phyloP scores from a whole-genome alignment of 140 eudicot species.

The Cichorium intybus region DNA sequence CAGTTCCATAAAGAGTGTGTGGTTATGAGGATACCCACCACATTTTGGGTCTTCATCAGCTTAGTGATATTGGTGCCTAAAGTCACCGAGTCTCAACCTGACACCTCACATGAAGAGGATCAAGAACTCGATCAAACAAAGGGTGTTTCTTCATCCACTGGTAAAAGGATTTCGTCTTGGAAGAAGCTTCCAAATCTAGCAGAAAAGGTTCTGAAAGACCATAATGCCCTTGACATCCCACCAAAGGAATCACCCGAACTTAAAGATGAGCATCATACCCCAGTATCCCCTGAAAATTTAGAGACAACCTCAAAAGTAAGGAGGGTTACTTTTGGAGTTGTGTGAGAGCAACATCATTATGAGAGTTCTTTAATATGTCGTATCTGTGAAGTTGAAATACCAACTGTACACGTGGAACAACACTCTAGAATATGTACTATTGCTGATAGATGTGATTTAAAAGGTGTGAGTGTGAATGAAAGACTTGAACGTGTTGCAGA shows the following conservation, averaged over 20 bases:
- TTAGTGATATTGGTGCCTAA: constrained; percentile 80
- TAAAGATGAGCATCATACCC: constrained; percentile 42
- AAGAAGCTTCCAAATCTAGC: constrained; percentile 83
- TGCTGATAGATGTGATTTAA: constrained; percentile 93
- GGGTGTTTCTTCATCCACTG: constrained; percentile 49
- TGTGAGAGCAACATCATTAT: constrained; percentile 54
- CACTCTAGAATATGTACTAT: constrained; percentile 96
- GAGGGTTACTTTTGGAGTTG: constrained; percentile 43
- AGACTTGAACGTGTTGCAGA: constrained; percentile 87
- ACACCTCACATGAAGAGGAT: constrained; percentile 18
- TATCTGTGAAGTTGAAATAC: too few species aligned
- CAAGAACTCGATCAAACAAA: constrained; percentile 37
- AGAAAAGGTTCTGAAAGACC: constrained; percentile 41
- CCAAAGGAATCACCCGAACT: constrained; percentile 44
- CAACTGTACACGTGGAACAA: constrained; percentile 74
- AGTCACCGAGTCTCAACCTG: constrained; percentile 18
- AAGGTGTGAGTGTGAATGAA: constrained; percentile 81
- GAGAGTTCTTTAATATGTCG: constrained; percentile 84
- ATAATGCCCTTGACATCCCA: constrained; percentile 44
- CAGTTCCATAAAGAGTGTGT: constrained; percentile 87
- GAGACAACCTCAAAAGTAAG: constrained; percentile 41
- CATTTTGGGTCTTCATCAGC: constrained; percentile 45
- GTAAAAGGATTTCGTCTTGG: constrained; percentile 83
- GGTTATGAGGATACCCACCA: constrained; percentile 73
- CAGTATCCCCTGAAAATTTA: constrained; percentile 27